Percentiles rank a stretch among this genome's conserved stretches.
Evolutionary conservation across 345 rosid genomes (phyloP).

Genomic region (Barbarea vulgaris): DNA sequence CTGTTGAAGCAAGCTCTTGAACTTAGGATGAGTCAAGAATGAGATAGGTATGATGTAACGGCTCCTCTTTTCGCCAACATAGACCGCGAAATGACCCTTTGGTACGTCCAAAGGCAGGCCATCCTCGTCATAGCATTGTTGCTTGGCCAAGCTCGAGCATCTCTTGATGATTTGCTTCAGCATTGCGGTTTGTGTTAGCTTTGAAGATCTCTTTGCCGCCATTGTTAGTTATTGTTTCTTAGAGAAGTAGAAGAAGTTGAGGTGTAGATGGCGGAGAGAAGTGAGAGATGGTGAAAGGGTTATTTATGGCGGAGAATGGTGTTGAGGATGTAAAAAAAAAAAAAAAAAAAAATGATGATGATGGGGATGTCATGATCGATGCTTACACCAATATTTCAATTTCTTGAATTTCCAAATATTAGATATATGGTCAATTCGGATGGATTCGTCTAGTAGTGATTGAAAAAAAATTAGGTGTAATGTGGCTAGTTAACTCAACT

Average conservation of each 20-base stretch:
- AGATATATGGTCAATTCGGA: slow-evolving; percentile 25
- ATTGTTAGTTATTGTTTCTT: slow-evolving; percentile 36
- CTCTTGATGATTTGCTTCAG: slow-evolving; percentile 74
- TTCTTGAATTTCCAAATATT: slow-evolving; percentile 23
- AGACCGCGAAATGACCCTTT: slow-evolving; percentile 89
- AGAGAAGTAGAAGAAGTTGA: slow-evolving; percentile 20
- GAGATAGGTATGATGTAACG: slow-evolving; percentile 95
- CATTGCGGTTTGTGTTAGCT: slow-evolving; percentile 61
- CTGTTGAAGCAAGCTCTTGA: slow-evolving; percentile 70
- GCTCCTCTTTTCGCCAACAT: slow-evolving; percentile 79
- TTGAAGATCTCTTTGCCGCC: slow-evolving; percentile 60
- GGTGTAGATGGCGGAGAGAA: slow-evolving; percentile 34
- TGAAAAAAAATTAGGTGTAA: neutral
- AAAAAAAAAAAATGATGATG: no score
- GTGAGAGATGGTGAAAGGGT: slow-evolving; percentile 32
- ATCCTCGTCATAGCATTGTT: slow-evolving; percentile 48
- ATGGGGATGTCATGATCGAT: slow-evolving; percentile 7
- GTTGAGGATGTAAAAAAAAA: slow-evolving; percentile 25
- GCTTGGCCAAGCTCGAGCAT: slow-evolving; percentile 80
- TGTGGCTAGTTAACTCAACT: slow-evolving; percentile 31
- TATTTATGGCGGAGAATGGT: slow-evolving; percentile 46
- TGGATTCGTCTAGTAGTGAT: slow-evolving; percentile 20
- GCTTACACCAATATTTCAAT: slow-evolving; percentile 21
- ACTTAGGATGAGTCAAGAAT: slow-evolving; percentile 72
- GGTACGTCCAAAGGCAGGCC: slow-evolving; percentile 85